Percentiles rank a stretch among this genome's conserved stretches.
Evolutionary conservation across 202 grass and related monocot genomes (phyloP).

Genomic region (Miscanthus sacchariflorus): DNA sequence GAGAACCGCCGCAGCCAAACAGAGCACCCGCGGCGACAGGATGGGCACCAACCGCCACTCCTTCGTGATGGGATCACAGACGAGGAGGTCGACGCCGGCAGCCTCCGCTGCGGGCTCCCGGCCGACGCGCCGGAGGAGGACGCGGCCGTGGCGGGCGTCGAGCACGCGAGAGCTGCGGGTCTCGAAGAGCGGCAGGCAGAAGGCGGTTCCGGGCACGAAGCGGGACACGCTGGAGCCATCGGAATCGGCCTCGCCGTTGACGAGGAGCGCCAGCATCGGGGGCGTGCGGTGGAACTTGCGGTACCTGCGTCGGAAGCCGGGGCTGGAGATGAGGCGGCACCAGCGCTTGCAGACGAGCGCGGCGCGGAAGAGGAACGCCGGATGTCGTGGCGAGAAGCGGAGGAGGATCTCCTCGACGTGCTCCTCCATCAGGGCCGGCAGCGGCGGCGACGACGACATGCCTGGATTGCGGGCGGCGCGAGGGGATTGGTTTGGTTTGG

Average conservation of each 20-base stretch:
- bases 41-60: no score
- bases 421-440: background rate
- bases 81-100: no score
- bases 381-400: background rate
- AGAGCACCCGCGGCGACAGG: no score
- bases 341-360: background rate
- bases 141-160: background rate
- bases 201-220: no score
- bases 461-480: background rate
- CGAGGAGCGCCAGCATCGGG: background rate
- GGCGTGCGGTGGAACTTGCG: background rate
- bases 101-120: no score
- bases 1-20: no score
- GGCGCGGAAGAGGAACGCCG: background rate
- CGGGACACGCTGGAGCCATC: no score
- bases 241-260: background rate
- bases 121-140: background rate
- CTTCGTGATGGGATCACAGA: no score
- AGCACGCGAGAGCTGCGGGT: background rate
- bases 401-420: background rate
- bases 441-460: background rate
- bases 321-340: background rate
- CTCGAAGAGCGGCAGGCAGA: no score
- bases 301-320: background rate
- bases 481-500: background rate